These are phyloP conservation scores for Zea mays DNA, from an alignment of 176 grass and related monocot species.

Conservation along the genomic window Zm-B73-REFERENCE-NAM-5.0 NC_050096.1:27449001-27449500, in stretches of 20 bases:
- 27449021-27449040: slow-evolving; percentile 3
- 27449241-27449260: slow-evolving; percentile 71
- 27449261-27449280: slow-evolving; percentile 85
- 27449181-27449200: slow-evolving; percentile 78
- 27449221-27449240: slow-evolving; percentile 90
- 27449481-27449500: not conserved
- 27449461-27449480: not conserved
- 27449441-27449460: not conserved
- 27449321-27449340: slow-evolving; percentile 83
- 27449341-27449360: slow-evolving; percentile 50
- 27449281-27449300: slow-evolving; percentile 70
- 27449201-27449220: slow-evolving; percentile 83
- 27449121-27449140: not conserved
- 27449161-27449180: slow-evolving; percentile 30
- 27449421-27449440: not conserved
- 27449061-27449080: not conserved
- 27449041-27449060: not conserved
- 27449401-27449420: slow-evolving; percentile 5
- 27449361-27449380: not conserved
- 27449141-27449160: slow-evolving; percentile 3
- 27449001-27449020: not conserved
- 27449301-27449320: slow-evolving; percentile 93
- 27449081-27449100: not conserved
- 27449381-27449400: not conserved
- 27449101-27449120: not conserved